Percentiles rank a stretch among this genome's conserved stretches.
These are phyloP conservation scores for Scheffersomyces amazonensis DNA, from an alignment of 805 yeast genomes.

Conservation along the genomic window DNA sequence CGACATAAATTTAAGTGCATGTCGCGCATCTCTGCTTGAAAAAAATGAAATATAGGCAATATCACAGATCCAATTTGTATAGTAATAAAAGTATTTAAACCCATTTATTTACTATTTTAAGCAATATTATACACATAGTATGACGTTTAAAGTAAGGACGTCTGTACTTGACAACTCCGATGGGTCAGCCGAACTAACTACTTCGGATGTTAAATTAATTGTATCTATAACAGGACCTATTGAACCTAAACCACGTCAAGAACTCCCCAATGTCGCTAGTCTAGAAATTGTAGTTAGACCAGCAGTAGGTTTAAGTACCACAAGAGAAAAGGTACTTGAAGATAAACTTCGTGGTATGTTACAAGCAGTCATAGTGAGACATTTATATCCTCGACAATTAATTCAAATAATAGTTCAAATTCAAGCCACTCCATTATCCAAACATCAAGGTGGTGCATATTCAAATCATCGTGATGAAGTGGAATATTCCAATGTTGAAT, in stretches of 20 bases:
- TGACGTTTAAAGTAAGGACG: slow-evolving; percentile 18
- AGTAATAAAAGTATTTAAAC: no score
- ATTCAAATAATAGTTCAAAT: slow-evolving; percentile 43
- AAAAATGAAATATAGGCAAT: no score
- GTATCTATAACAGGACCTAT: slow-evolving; percentile 89
- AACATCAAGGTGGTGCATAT: slow-evolving; percentile 9
- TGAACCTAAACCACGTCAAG: slow-evolving; percentile 80
- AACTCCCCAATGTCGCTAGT: slow-evolving; percentile 73
- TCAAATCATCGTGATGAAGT: slow-evolving; percentile 11
- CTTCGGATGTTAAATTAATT: slow-evolving; percentile 56
- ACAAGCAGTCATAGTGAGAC: slow-evolving; percentile 56
- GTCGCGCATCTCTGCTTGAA: no score
- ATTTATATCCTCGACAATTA: slow-evolving; percentile 72
- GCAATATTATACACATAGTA: no score
- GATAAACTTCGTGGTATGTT: slow-evolving; percentile 65
- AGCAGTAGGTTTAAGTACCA: slow-evolving; percentile 65
- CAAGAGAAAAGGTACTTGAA: slow-evolving; percentile 76
- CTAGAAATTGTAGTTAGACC: slow-evolving; percentile 81
- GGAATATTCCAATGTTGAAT: slow-evolving; percentile 44
- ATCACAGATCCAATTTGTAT: no score
- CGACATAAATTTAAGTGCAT: no score
- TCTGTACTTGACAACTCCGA: slow-evolving; percentile 59
- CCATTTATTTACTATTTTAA: no score
- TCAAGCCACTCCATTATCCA: slow-evolving; percentile 23
- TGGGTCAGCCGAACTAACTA: slow-evolving; percentile 67